These are phyloP conservation scores for Prunella vulgaris DNA, from an alignment of 257 asterid species.

Conservation along the genomic window DNA sequence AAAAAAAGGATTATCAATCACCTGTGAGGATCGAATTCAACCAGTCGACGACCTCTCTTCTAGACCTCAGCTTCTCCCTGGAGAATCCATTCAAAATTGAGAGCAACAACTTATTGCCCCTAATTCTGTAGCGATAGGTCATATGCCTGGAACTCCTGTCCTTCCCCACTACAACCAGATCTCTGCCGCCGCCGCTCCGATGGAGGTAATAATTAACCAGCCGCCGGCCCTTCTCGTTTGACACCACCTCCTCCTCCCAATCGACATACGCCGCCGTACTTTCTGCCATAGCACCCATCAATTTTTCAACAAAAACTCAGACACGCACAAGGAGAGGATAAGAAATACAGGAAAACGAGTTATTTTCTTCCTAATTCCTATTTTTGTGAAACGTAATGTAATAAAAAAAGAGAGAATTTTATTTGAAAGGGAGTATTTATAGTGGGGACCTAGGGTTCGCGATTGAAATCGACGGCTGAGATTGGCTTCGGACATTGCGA, in stretches of 20 bases:
- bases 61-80: conserved; percentile 52
- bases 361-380: not conserved
- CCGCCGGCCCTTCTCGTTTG: conserved; percentile 52
- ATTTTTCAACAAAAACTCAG: not conserved
- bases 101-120: conserved; percentile 22
- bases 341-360: conserved; percentile 6
- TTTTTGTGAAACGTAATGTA: not conserved
- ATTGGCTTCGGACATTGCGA: conserved; percentile 31
- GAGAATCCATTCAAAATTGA: conserved; percentile 30
- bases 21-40: conserved; percentile 58
- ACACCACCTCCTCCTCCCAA: conserved; percentile 60
- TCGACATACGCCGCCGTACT: conserved; percentile 40
- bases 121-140: conserved; percentile 42
- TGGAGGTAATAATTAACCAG: conserved; percentile 63
- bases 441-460: conserved; percentile 34
- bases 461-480: conserved; percentile 30
- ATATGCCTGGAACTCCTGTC: conserved; percentile 50
- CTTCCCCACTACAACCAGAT: conserved; percentile 77
- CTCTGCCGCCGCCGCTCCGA: conserved; percentile 51
- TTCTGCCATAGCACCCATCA: conserved; percentile 31
- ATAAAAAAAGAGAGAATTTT: not conserved
- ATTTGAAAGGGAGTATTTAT: conserved; percentile 29
- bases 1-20: conserved; percentile 8
- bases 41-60: conserved; percentile 76
- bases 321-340: conserved; percentile 14